Evolutionary conservation across 179 eudicot species (phyloP), one percentile per base, ranked within the genome.

Genomic region (Nepenthes alata): DNA sequence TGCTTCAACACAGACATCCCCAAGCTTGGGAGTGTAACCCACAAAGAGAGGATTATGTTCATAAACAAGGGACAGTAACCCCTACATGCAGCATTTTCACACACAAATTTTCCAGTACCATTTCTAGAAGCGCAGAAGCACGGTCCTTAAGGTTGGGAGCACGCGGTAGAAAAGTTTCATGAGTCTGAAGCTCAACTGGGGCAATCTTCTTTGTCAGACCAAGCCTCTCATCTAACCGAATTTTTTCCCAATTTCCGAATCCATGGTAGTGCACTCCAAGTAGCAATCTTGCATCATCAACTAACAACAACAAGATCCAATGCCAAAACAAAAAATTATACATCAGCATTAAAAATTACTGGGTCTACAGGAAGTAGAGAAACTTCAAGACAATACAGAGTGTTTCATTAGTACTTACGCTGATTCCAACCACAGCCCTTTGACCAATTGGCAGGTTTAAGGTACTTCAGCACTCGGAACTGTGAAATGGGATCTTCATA

Each of bases 341-440:
- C 39, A 7, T 44, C 50, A 55, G 59, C 51, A 54, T 39, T 14
- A 34, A 10, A 63, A 6, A 16, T 47, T n/a, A 60, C 25, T 25
- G 25, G 25, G 25, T 16, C 51, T 11, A 61, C 12, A 9, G 45
- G 14, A 14, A 11, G 35, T 53, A 50, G 37, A 3, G 48, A 25
- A 66, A 13, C 51, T 37, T 2, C 36, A 2, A 5, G 49, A 62
- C 16, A 2, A 47, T 11, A 61, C 10, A 35, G 57, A 51, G 60
- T 10, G 35, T 38, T 39, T 59, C 10, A 59, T 37, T 37, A 45
- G 58, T 44, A 25, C 25, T 25, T 25, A 95, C 99, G 82, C 74
- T 91, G 99, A 71, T 95, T 95, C 99, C 99, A 95, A 16, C 99
- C 99, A 79, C 99, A 95, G 55, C 99, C 97, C 77, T 91, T 91